Percentiles rank a stretch among this genome's conserved stretches.
Evolutionary conservation across 2,329 filamentous ascomycete genomes (phyloP).

Genomic region (Emericellopsis cladophorae): DNA sequence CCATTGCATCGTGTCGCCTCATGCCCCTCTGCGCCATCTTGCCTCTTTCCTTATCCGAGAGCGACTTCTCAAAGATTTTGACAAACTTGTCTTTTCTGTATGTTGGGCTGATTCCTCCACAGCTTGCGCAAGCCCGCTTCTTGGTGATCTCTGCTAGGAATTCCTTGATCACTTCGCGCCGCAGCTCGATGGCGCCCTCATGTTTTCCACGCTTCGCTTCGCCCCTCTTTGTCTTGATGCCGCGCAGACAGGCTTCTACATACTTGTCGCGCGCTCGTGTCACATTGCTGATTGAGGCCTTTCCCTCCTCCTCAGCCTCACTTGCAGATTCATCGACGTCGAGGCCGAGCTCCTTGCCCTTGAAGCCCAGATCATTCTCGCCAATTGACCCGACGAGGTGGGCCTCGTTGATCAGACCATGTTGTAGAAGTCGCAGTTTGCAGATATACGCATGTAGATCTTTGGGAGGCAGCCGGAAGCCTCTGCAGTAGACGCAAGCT

Average conservation of each 20-base stretch:
- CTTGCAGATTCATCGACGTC: slow-evolving; percentile 24
- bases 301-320: slow-evolving; percentile 53
- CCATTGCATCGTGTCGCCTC: slow-evolving; percentile 57
- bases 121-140: slow-evolving; percentile 55
- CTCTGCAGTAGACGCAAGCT: slow-evolving; percentile 84
- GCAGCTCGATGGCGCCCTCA: slow-evolving; percentile 67
- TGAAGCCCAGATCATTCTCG: slow-evolving; percentile 26
- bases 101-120: slow-evolving; percentile 59
- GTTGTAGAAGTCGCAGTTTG: slow-evolving; percentile 74
- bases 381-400: slow-evolving; percentile 40
- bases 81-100: slow-evolving; percentile 85
- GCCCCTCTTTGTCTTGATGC: slow-evolving; percentile 35
- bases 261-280: slow-evolving; percentile 47
- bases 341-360: slow-evolving; percentile 22
- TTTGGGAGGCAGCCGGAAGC: slow-evolving; percentile 65
- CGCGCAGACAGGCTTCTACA: slow-evolving; percentile 59
- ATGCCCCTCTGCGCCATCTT: slow-evolving; percentile 62
- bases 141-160: slow-evolving; percentile 65
- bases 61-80: slow-evolving; percentile 82
- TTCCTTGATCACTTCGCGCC: slow-evolving; percentile 64
- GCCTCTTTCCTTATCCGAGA: slow-evolving; percentile 61
- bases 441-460: slow-evolving; percentile 70
- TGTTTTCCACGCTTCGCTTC: slow-evolving; percentile 57
- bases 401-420: slow-evolving; percentile 65
- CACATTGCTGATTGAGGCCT: slow-evolving; percentile 34